A percentile compares a stretch with the other conserved stretches of the same genome.
Evolutionary conservation across 495 filamentous ascomycete genomes (phyloP).

Genomic region (Thermothielavioides terrestris): DNA sequence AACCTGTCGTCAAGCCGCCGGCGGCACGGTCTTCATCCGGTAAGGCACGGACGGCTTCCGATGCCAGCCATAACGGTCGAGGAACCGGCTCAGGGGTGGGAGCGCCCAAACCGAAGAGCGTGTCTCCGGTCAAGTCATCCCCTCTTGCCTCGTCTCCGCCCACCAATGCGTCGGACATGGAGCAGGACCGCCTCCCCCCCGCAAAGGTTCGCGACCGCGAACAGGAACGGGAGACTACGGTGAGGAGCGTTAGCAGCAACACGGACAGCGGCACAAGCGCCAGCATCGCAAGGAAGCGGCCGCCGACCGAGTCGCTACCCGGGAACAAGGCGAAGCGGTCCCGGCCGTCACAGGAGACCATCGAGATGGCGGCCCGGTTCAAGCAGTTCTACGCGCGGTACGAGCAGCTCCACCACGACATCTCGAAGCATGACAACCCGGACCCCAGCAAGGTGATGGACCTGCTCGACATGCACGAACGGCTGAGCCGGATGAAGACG

Average conservation of each 20-base stretch:
- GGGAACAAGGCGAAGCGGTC: slow-evolving; percentile 30
- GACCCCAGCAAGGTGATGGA: slow-evolving; percentile 47
- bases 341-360: slow-evolving; percentile 27
- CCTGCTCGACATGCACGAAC: slow-evolving; percentile 52
- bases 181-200: slow-evolving; percentile 21
- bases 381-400: slow-evolving; percentile 57
- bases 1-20: slow-evolving; percentile 25
- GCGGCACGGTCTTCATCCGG: slow-evolving; percentile 12
- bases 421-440: slow-evolving; percentile 44
- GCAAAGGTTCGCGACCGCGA: slow-evolving; percentile 15
- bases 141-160: slow-evolving; percentile 68
- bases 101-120: slow-evolving; percentile 35
- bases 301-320: slow-evolving; percentile 18
- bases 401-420: slow-evolving; percentile 49
- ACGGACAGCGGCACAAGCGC: slow-evolving; percentile 7
- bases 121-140: slow-evolving; percentile 62
- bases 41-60: slow-evolving; percentile 34
- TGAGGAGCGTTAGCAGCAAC: slow-evolving; percentile 21
- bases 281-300: slow-evolving; percentile 30
- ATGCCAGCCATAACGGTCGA: slow-evolving; percentile 40
- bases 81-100: slow-evolving; percentile 26
- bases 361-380: slow-evolving; percentile 53
- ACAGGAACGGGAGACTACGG: slow-evolving; percentile 22
- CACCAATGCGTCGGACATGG: slow-evolving; percentile 61
- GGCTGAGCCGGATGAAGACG: slow-evolving; percentile 54